phyloP scores from a whole-genome alignment of 148 eudicot genomes.

The Rhododendron henanense region DNA sequence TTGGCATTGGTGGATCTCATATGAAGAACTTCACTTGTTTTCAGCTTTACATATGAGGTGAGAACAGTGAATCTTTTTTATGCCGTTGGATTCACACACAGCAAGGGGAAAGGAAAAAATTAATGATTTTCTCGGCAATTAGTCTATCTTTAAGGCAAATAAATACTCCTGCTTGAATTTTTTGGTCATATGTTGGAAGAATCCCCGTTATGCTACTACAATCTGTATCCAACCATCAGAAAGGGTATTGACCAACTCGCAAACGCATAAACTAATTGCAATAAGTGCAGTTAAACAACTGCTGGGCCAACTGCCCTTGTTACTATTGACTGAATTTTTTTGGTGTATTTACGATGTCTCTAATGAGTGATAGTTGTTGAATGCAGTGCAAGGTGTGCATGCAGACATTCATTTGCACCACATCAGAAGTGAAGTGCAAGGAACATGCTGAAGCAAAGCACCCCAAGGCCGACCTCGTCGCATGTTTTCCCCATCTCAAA shows the following conservation, averaged over 20 bases:
- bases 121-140: not conserved
- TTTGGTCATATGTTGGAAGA: too few species aligned
- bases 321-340: not conserved
- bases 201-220: not conserved
- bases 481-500: slow-evolving; percentile 87
- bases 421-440: slow-evolving; percentile 86
- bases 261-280: not conserved
- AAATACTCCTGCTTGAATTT: not conserved
- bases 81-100: not conserved
- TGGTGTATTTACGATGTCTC: not conserved
- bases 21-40: not conserved
- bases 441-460: slow-evolving; percentile 96
- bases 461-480: slow-evolving; percentile 57
- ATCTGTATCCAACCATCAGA: too few species aligned
- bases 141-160: not conserved
- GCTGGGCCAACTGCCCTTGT: not conserved
- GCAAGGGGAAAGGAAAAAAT: not conserved
- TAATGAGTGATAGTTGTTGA: slow-evolving; percentile 3
- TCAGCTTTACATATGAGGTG: not conserved
- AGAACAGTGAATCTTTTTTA: not conserved
- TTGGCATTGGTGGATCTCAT: not conserved
- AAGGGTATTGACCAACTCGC: not conserved
- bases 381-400: slow-evolving; percentile 97
- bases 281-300: not conserved
- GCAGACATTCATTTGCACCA: slow-evolving; percentile 95